Base-by-base conservation (phyloP, 768 basidiomycete species). In the Dendrothele bispora region DNA sequence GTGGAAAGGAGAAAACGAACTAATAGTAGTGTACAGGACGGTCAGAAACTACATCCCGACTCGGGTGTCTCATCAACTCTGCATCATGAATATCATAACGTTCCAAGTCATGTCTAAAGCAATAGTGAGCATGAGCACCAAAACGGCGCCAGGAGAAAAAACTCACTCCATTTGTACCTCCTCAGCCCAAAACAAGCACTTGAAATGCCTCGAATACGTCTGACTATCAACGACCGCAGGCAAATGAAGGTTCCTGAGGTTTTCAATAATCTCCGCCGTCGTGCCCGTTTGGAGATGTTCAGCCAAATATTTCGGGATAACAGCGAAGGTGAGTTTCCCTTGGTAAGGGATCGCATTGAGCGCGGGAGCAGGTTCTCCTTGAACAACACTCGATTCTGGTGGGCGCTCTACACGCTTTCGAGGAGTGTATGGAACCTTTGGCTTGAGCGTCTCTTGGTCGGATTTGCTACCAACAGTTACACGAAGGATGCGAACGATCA, bases 161-260 rank as follows among this genome's bases (percentile, higher is more conserved):
- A 59, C 67, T 34, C 55, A 71, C 77, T 72, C 69, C 57, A 71
- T 70, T 34, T 69, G 69, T 42, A 52, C 64, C 47, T 77, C 83
- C 54, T 84, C 82, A 1, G 74, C 66, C 80, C 82, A 83, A 0
- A 85, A 54, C 4, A 86, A 58, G 17, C 65, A 56, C 56, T 78
- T 77, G 64, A 80, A 83, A 40, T 69, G 65, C 0, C 69, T 61
- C 1, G 65, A 64, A 52, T 83, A 80, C 0, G 73, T 70, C 2
- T 57, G 58, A 21, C 54, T 61, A 38, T 72, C 59, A 11, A 84
- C 52, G 0, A 37, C 41, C 1, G 17, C n/a, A 0, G 82, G 81
- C 8, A 86, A 52, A 36, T 70, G 46, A 4, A 67, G 46, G 1
- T 55, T 51, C 37, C 54, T 55, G 10, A 82, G 44, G 7, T 64